Evolutionary conservation across 257 asterid species (phyloP), one percentile per base, ranked within the genome.

Genomic region (Phtheirospermum japonicum): DNA sequence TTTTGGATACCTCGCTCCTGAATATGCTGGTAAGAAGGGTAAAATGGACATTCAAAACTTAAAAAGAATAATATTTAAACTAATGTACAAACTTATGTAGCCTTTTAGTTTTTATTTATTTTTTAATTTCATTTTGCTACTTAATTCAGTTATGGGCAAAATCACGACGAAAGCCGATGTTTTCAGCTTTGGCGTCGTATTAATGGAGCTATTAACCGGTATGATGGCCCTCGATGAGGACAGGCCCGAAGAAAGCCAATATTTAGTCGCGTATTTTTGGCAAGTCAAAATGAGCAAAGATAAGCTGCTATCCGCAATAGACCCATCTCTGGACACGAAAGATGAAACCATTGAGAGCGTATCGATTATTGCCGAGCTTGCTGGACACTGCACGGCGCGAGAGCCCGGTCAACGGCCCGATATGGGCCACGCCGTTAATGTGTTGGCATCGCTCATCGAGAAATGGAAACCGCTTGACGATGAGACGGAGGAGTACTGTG

Each of bases 201-300:
- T 90, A 37, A 82, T 90, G 98, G 98, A 90, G 85, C 78, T 90
- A 11, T n/a, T 90, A 42, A 90, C 96, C 0, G 98, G 98, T 12
- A 73, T 82, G 88, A 79, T 69, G 88, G 95, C 95, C 12, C 81
- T 87, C 0, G 97, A 90, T 14, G 90, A 83, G 48, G 76, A 70
- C 63, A 72, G 96, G 13, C 88, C 96, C 0, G 96, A 90, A 76
- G 97, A 90, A 53, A 90, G 87, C 81, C 97, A 85, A 6, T 90
- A 90, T 80, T 60, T 90, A 48, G 96, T 85, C 2, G 64, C 95
- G 6, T 90, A 93, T 93, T 90, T 90, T 82, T 87, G 95, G 95
- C 78, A 71, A 0, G 55, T 79, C 51, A 90, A 90, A 70, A 75
- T 95, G 7, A 79, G 62, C 57, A 73, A 74, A 66, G 95, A 85